phyloP scores from a whole-genome alignment of 1,139 yeast species.

The Suhomyces bokatorum region DNA sequence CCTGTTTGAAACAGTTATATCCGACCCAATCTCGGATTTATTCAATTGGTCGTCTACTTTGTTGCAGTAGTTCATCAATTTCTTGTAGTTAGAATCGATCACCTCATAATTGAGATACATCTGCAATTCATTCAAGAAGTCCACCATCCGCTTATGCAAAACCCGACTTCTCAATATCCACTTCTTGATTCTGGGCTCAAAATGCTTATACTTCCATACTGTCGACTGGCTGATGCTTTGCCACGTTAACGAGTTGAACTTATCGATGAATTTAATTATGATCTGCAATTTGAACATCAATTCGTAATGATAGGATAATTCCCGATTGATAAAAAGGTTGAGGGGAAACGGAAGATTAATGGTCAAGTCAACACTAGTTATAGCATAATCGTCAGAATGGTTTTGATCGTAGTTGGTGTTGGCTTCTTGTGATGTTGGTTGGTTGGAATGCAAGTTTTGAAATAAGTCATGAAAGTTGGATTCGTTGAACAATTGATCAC shows the following conservation, averaged over 20 bases:
- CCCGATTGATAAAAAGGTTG: slow-evolving; percentile 69
- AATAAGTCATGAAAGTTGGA: slow-evolving; percentile 37
- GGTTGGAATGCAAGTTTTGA: slow-evolving; percentile 18
- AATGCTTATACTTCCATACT: slow-evolving; percentile 61
- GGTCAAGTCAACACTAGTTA: slow-evolving; percentile 58
- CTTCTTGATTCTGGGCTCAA: slow-evolving; percentile 42
- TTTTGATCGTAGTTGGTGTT: slow-evolving; percentile 40
- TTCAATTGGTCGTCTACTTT: slow-evolving; percentile 19
- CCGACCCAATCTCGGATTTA: slow-evolving; percentile 18
- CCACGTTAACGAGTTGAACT: slow-evolving; percentile 69
- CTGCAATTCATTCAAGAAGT: slow-evolving; percentile 56
- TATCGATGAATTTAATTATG: slow-evolving; percentile 61
- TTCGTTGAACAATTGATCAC: slow-evolving; percentile 48
- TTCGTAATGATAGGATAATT: slow-evolving; percentile 77
- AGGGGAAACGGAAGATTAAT: slow-evolving; percentile 82
- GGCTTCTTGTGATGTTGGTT: slow-evolving; percentile 15
- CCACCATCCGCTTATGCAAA: slow-evolving; percentile 62
- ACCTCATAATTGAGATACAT: slow-evolving; percentile 62
- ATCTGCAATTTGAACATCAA: slow-evolving; percentile 72
- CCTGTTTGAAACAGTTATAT: slow-evolving; percentile 1
- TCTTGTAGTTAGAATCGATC: slow-evolving; percentile 55
- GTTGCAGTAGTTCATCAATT: slow-evolving; percentile 32
- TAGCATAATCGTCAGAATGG: slow-evolving; percentile 40
- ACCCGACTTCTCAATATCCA: slow-evolving; percentile 62
- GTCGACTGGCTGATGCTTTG: slow-evolving; percentile 63